phyloP scores from a whole-genome alignment of 768 basidiomycete species.

The Leccinum uliginosum region DNA sequence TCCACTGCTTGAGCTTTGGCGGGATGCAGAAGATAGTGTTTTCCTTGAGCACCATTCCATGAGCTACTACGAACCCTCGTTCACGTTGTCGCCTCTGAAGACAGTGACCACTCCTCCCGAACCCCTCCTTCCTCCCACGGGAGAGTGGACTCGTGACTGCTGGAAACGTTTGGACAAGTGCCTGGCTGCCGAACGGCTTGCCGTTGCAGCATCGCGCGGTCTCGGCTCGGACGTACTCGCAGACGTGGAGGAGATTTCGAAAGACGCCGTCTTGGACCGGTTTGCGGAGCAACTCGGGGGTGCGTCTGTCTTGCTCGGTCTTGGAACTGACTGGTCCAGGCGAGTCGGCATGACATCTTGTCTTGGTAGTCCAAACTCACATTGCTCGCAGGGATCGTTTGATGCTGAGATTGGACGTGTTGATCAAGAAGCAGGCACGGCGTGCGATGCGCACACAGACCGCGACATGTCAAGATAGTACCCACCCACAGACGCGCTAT shows the following conservation, averaged over 20 bases:
- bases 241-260: conserved; percentile 47
- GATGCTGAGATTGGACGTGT: conserved; percentile 30
- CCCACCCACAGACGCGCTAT: conserved; percentile 47
- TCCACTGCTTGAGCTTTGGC: conserved; percentile 26
- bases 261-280: conserved; percentile 55
- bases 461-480: conserved; percentile 8
- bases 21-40: conserved; percentile 27
- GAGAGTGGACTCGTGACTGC: conserved; percentile 66
- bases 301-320: conserved; percentile 30
- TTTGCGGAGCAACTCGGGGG: conserved; percentile 54
- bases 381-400: conserved; percentile 13
- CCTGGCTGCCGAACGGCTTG: conserved; percentile 66
- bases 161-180: conserved; percentile 81
- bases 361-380: not conserved
- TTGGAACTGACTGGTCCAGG: conserved; percentile 56
- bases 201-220: conserved; percentile 35
- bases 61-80: conserved; percentile 11
- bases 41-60: conserved; percentile 26
- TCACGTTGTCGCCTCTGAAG: conserved; percentile 18
- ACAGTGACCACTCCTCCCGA: not conserved
- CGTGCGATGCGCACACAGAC: not conserved
- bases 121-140: conserved; percentile 2
- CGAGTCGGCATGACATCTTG: conserved; percentile 28
- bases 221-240: conserved; percentile 38
- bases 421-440: conserved; percentile 26